Conservation (phyloP, 176 grass and related monocot genomes). For the Eragrostis nindensis region DNA sequence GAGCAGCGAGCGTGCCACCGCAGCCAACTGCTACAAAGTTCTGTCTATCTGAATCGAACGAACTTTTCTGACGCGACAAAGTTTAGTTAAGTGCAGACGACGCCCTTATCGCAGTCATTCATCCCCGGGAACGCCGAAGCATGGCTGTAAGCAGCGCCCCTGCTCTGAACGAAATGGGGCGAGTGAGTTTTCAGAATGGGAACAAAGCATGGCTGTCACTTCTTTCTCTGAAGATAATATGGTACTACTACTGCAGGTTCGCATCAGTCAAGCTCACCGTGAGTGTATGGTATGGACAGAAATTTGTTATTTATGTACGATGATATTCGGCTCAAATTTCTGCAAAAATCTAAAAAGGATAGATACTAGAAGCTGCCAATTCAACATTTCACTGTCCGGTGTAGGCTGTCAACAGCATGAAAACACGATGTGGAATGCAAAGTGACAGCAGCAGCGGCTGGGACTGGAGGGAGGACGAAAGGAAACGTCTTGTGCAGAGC, state of each 20-base stretch:
- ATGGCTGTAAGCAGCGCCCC: background rate
- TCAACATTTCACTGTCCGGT: conserved; percentile 15
- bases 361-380: background rate
- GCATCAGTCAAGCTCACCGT: background rate
- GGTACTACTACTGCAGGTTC: background rate
- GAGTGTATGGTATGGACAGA: background rate
- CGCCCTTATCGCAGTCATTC: background rate
- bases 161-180: background rate
- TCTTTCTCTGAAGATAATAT: too few species aligned
- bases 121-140: background rate
- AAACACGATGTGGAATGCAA: too few species aligned
- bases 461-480: background rate
- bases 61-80: background rate
- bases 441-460: background rate
- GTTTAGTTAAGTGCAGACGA: background rate
- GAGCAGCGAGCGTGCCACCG: background rate
- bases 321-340: background rate
- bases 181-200: background rate
- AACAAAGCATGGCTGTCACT: too few species aligned
- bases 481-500: background rate
- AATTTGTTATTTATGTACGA: background rate
- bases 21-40: background rate
- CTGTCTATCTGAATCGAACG: background rate
- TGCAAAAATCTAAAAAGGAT: background rate
- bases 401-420: conserved; percentile 10